phyloP scores from a whole-genome alignment of 2,329 filamentous ascomycete species.

The Gliomastix tumulicola region DNA sequence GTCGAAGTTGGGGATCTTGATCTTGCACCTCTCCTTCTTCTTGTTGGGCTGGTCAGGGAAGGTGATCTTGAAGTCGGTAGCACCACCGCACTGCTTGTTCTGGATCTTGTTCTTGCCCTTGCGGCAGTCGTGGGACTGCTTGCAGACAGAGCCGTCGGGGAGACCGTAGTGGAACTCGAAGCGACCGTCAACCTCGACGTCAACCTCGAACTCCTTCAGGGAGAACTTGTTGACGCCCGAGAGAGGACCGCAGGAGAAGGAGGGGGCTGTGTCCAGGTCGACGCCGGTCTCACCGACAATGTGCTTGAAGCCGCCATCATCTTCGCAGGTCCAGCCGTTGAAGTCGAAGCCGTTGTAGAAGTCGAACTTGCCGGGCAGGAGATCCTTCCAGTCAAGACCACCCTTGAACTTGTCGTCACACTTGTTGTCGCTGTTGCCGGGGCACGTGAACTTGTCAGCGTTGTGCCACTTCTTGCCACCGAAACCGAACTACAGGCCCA shows the following conservation, averaged over 20 bases:
- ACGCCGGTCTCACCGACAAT: conserved; percentile 48
- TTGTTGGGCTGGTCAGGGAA: conserved; percentile 52
- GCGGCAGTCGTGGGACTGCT: conserved; percentile 65
- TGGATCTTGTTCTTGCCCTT: conserved; percentile 32
- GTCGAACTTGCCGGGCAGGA: conserved; percentile 53
- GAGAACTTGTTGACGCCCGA: conserved; percentile 48
- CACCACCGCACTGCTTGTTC: conserved; percentile 82
- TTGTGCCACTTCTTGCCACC: conserved; percentile 11
- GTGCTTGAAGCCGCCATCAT: conserved; percentile 57
- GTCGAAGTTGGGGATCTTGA: conserved; percentile 66
- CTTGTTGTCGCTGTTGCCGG: conserved; percentile 67
- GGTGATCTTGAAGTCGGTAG: conserved; percentile 70
- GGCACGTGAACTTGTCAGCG: conserved; percentile 53
- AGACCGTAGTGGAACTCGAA: conserved; percentile 84
- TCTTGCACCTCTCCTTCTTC: conserved; percentile 52
- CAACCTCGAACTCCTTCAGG: conserved; percentile 66
- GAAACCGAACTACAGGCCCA: conserved; percentile 3
- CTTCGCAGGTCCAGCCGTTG: conserved; percentile 63
- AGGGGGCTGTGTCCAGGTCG: conserved; percentile 42
- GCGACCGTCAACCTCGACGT: conserved; percentile 67
- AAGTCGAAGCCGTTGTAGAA: conserved; percentile 69
- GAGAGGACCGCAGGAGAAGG: conserved; percentile 44
- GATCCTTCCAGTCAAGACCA: conserved; percentile 67
- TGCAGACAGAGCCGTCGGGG: conserved; percentile 76
- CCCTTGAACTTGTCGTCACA: conserved; percentile 63